Percentiles rank a stretch among this genome's conserved stretches.
phyloP scores from a whole-genome alignment of 2,329 filamentous ascomycete genomes.

The Neospermospora avenae region DNA sequence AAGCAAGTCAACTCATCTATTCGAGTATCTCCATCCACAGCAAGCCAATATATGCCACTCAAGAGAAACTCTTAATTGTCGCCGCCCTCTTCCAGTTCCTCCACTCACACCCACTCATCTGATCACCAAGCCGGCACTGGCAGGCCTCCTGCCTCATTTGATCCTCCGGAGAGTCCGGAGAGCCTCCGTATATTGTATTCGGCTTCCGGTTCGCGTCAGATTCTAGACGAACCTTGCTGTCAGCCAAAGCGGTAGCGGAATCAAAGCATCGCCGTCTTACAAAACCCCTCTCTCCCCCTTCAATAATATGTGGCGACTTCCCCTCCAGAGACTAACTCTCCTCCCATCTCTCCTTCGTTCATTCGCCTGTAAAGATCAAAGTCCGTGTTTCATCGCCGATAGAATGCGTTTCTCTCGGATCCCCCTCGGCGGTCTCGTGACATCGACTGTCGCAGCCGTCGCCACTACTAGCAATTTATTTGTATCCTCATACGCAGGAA shows the following conservation, averaged over 20 bases:
- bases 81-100: too few relatives aligned
- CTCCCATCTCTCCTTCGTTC: conserved; percentile 12
- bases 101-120: too few relatives aligned
- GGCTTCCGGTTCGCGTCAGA: background rate
- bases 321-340: conserved; percentile 10
- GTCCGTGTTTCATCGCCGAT: background rate
- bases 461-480: conserved; percentile 33
- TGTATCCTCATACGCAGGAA: conserved; percentile 39
- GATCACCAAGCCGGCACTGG: too few relatives aligned
- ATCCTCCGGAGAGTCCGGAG: too few relatives aligned
- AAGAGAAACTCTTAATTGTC: too few relatives aligned
- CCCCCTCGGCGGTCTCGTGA: conserved; percentile 20
- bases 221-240: background rate
- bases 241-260: background rate
- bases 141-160: too few relatives aligned
- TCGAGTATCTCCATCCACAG: too few relatives aligned
- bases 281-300: background rate
- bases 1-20: too few relatives aligned
- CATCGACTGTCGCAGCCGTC: conserved; percentile 17
- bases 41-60: too few relatives aligned
- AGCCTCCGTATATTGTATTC: background rate
- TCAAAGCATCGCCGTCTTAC: background rate
- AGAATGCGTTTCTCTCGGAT: conserved; percentile 23
- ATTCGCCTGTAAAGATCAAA: background rate
- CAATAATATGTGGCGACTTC: conserved; percentile 17